These are phyloP conservation scores for Pisolithus sp. DNA, from an alignment of 768 basidiomycete genomes.

Conservation along the genomic window DNA sequence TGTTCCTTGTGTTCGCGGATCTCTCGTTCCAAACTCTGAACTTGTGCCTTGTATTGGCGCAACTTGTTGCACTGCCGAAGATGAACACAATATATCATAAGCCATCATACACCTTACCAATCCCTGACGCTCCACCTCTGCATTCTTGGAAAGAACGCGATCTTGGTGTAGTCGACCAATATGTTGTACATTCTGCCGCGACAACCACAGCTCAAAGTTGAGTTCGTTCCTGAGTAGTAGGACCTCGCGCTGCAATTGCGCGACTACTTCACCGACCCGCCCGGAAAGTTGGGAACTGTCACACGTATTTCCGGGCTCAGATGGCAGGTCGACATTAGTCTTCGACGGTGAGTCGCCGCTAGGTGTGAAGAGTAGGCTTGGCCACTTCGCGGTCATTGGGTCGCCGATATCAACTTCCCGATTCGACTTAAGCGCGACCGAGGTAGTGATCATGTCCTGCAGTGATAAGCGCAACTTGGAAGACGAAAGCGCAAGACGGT, in stretches of 20 bases:
- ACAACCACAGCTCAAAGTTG: slow-evolving; percentile 80
- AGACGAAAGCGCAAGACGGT: slow-evolving; percentile 29
- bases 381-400: slow-evolving; percentile 45
- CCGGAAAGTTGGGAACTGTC: slow-evolving; percentile 29
- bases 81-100: slow-evolving; percentile 6
- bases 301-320: slow-evolving; percentile 9
- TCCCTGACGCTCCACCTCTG: slow-evolving; percentile 77
- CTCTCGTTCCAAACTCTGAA: slow-evolving; percentile 59
- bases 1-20: slow-evolving; percentile 69
- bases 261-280: slow-evolving; percentile 59
- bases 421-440: slow-evolving; percentile 67
- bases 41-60: slow-evolving; percentile 67
- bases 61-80: slow-evolving; percentile 67
- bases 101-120: slow-evolving; percentile 43
- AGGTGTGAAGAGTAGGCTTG: slow-evolving; percentile 36
- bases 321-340: slow-evolving; percentile 9
- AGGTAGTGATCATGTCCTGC: slow-evolving; percentile 69
- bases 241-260: slow-evolving; percentile 68
- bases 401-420: slow-evolving; percentile 55
- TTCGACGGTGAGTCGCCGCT: slow-evolving; percentile 24
- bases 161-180: slow-evolving; percentile 77
- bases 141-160: slow-evolving; percentile 62
- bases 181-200: slow-evolving; percentile 74
- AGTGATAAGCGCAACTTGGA: slow-evolving; percentile 44
- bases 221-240: slow-evolving; percentile 72